Conservation (phyloP, 768 basidiomycete genomes). For the Tremella fuciformis region DNA sequence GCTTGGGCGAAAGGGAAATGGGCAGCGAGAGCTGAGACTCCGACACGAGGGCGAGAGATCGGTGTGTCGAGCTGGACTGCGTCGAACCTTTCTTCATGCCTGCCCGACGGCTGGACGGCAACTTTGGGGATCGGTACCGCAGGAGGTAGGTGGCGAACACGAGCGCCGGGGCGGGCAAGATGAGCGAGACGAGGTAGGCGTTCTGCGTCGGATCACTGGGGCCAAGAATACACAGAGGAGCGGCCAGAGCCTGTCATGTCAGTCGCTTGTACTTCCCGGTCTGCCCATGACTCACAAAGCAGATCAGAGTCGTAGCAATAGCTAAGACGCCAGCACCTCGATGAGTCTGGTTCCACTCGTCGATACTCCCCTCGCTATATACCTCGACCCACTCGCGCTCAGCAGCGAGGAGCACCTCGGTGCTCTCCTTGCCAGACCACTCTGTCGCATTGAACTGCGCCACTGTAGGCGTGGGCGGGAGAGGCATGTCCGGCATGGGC, state of each 20-base stretch:
- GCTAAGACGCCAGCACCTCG: conserved; percentile 31
- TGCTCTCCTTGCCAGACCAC: conserved; percentile 25
- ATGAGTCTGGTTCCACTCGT: conserved; percentile 30
- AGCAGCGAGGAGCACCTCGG: conserved; percentile 35
- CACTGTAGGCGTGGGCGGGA: conserved; percentile 39
- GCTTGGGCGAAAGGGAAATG: conserved; percentile 34
- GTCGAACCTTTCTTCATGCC: conserved; percentile 14
- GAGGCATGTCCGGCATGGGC: conserved; percentile 40
- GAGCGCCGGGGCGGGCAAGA: conserved; percentile 26
- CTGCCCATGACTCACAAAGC: conserved; percentile 27
- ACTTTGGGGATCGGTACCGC: conserved; percentile 19
- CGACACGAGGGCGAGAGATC: conserved; percentile 32
- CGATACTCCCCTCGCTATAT: conserved; percentile 27
- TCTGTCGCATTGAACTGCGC: conserved; percentile 19
- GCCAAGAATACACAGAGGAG: conserved; percentile 25
- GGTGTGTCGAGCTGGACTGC: conserved; percentile 26
- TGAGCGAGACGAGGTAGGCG: conserved; percentile 25
- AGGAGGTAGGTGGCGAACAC: conserved; percentile 29
- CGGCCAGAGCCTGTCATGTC: conserved; percentile 19
- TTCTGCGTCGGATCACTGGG: conserved; percentile 9
- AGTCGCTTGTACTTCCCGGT: background rate
- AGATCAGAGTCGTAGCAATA: conserved; percentile 19
- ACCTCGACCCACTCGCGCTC: conserved; percentile 38
- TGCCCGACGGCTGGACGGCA: conserved; percentile 5
- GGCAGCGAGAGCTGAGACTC: conserved; percentile 41